phyloP scores from a whole-genome alignment of 78 protist species.

The Diacronema lutheri region DNA sequence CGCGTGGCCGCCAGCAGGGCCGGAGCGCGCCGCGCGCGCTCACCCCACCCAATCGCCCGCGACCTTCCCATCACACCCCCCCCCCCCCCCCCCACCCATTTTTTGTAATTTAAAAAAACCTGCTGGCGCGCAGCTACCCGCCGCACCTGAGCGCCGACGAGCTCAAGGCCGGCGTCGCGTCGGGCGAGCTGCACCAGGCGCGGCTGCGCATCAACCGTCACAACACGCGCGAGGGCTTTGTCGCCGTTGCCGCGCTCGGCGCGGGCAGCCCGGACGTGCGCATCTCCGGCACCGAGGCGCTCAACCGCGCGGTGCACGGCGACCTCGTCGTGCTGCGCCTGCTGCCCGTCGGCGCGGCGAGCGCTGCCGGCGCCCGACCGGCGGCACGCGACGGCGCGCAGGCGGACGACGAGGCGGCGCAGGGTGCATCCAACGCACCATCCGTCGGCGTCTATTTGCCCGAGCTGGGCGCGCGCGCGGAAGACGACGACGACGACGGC shows the following conservation, averaged over 20 bases:
- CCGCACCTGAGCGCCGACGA: not conserved
- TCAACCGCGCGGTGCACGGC: slow-evolving; percentile 47
- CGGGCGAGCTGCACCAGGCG: not conserved
- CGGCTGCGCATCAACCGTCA: slow-evolving; percentile 1
- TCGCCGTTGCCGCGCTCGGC: not conserved
- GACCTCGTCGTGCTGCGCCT: slow-evolving; percentile 45
- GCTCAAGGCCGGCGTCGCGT: not conserved
- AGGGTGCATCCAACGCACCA: not conserved
- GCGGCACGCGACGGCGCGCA: not conserved
- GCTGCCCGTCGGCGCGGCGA: slow-evolving; percentile 1
- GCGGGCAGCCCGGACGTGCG: not conserved
- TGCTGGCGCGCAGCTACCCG: too few species aligned
- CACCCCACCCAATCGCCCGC: too few species aligned
- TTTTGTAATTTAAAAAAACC: too few species aligned
- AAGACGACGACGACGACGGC: not conserved
- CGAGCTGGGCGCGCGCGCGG: not conserved
- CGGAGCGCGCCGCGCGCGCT: too few species aligned
- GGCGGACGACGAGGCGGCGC: not conserved
- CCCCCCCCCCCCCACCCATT: too few species aligned
- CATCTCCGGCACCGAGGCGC: not conserved
- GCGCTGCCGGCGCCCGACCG: too few species aligned
- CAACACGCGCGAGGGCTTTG: slow-evolving; percentile 2
- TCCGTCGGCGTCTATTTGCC: not conserved
- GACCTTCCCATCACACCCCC: too few species aligned
- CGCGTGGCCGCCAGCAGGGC: too few species aligned